Percentiles rank a stretch among this genome's conserved stretches.
These are phyloP conservation scores for Fusarium sambucinum DNA, from an alignment of 2,329 filamentous ascomycete species.

Conservation along the genomic window DNA sequence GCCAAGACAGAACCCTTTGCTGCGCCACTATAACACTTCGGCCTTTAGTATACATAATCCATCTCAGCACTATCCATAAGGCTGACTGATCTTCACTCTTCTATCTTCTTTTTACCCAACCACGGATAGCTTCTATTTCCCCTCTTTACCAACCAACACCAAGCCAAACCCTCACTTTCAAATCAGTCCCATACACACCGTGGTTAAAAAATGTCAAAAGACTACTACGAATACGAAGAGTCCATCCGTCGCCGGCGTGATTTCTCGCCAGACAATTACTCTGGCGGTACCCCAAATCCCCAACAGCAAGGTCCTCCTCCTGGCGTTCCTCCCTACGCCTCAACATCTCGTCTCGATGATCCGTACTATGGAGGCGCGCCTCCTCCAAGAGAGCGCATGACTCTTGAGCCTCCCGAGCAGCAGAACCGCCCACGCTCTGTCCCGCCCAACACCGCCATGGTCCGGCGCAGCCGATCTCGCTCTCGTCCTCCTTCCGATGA, in stretches of 20 bases:
- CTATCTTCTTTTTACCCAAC: constrained; percentile 5
- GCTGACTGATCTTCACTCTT: constrained; percentile 31
- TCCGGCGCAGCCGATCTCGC: constrained; percentile 44
- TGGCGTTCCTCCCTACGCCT: constrained; percentile 38
- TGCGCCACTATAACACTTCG: constrained; percentile 16
- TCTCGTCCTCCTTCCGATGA: constrained; percentile 39
- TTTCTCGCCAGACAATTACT: constrained; percentile 52
- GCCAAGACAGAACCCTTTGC: not conserved
- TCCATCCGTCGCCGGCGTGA: constrained; percentile 44
- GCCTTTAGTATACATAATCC: not conserved
- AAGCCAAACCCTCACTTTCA: not conserved
- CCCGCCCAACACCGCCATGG: constrained; percentile 48
- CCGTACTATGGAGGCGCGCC: constrained; percentile 39
- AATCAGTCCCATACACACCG: not conserved
- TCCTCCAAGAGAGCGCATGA: constrained; percentile 48
- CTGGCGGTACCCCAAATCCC: constrained; percentile 46
- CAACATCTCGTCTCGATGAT: constrained; percentile 46
- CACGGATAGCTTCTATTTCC: not conserved
- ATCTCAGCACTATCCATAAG: constrained; percentile 21
- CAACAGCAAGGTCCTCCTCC: constrained; percentile 31
- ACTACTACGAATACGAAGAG: constrained; percentile 51
- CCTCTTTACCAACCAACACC: constrained; percentile 2
- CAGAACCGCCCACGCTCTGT: constrained; percentile 52
- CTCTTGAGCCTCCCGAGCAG: constrained; percentile 46
- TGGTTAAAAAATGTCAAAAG: constrained; percentile 37